Conservation (phyloP, 176 grass and related monocot species). For the Lolium multiflorum region DNA sequence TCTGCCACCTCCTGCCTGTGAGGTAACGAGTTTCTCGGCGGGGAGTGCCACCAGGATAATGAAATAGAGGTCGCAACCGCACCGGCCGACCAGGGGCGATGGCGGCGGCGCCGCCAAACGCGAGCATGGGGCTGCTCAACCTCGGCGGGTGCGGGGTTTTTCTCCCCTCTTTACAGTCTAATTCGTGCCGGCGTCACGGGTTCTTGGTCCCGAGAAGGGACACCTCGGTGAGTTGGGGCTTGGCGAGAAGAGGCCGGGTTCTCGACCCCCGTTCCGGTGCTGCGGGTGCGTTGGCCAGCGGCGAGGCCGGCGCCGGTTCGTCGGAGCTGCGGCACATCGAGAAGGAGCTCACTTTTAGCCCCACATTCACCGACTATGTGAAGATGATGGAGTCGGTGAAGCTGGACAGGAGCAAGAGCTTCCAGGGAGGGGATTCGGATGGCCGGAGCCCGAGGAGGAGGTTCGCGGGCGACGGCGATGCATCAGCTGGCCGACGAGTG, state of each 20-base stretch:
- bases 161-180: conserved; percentile 24
- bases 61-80: conserved; percentile 3
- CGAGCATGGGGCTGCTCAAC: conserved; percentile 44
- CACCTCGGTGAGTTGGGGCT: conserved; percentile 40
- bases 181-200: conserved; percentile 18
- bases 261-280: conserved; percentile 39
- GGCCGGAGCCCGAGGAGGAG: conserved; percentile 42
- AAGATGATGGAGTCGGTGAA: conserved; percentile 98
- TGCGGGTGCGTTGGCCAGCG: conserved; percentile 35
- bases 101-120: conserved; percentile 51
- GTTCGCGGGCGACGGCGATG: conserved; percentile 11
- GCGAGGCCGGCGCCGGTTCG: conserved; percentile 32
- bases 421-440: conserved; percentile 42
- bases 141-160: conserved; percentile 42
- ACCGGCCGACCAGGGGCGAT: conserved; percentile 16
- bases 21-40: background rate
- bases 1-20: background rate
- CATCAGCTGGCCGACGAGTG: conserved; percentile 12
- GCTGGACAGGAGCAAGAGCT: conserved; percentile 65
- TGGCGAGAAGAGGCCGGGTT: conserved; percentile 40
- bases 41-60: conserved; percentile 11
- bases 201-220: conserved; percentile 36
- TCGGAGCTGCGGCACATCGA: conserved; percentile 60
- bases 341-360: conserved; percentile 81
- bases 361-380: conserved; percentile 89